Evolutionary conservation across 768 basidiomycete species (phyloP).

Genomic region (Tephrocybe sp.): DNA sequence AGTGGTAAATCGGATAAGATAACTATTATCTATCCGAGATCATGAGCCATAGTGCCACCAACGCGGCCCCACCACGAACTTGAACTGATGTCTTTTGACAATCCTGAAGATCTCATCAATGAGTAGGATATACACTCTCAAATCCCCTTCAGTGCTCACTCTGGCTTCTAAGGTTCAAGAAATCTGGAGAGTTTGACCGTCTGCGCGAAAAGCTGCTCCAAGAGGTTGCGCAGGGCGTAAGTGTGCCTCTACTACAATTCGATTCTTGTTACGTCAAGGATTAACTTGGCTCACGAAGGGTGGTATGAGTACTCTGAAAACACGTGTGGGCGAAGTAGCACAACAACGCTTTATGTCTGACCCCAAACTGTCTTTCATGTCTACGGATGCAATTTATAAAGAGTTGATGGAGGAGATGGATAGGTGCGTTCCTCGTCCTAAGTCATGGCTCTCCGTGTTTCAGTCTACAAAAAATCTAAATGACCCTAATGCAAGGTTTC

Average conservation of each 20-base stretch:
- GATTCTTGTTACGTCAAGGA: slow-evolving; percentile 2
- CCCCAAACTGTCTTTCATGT: slow-evolving; percentile 48
- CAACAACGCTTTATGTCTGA: slow-evolving; percentile 55
- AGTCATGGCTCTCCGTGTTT: not conserved
- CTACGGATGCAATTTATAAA: slow-evolving; percentile 52
- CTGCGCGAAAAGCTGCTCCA: slow-evolving; percentile 63
- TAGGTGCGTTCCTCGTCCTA: slow-evolving; percentile 40
- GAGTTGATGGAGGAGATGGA: slow-evolving; percentile 76
- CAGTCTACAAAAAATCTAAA: not conserved
- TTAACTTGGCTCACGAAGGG: slow-evolving; percentile 37
- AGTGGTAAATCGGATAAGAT: slow-evolving; percentile 8
- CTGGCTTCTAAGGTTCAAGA: slow-evolving; percentile 59
- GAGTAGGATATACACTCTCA: slow-evolving; percentile 42
- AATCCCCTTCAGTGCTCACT: not conserved
- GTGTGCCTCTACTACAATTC: slow-evolving; percentile 29
- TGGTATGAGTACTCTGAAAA: slow-evolving; percentile 50
- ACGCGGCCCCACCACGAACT: not conserved
- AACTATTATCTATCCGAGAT: slow-evolving; percentile 13
- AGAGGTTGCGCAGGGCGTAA: slow-evolving; percentile 62
- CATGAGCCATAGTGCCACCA: not conserved
- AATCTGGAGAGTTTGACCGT: slow-evolving; percentile 77
- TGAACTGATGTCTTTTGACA: slow-evolving; percentile 48
- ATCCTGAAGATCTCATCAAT: slow-evolving; percentile 61
- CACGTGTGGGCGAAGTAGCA: slow-evolving; percentile 62
- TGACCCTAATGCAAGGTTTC: slow-evolving; percentile 46